phyloP scores from a whole-genome alignment of 1,284 basidiomycete species.

The Cystobasidiaceae sp. region DNA sequence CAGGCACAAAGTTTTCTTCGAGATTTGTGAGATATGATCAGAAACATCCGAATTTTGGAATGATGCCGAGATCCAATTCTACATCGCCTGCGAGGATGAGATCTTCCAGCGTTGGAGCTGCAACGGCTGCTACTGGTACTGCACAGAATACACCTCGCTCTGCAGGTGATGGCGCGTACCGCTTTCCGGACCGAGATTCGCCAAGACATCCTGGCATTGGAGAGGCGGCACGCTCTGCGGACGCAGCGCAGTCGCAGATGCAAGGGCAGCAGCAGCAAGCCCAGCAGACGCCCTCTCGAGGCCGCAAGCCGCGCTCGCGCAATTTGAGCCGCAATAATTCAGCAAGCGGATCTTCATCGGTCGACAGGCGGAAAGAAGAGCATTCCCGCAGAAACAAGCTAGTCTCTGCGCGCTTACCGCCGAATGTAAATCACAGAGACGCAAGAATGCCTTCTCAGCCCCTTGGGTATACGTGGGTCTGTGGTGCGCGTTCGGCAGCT shows the following conservation, averaged over 20 bases:
- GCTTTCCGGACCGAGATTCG: background rate
- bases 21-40: slow-evolving; percentile 21
- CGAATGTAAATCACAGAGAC: slow-evolving; percentile 1
- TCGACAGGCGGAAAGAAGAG: slow-evolving; percentile 14
- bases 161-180: background rate
- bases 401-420: slow-evolving; percentile 22
- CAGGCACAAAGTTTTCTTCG: slow-evolving; percentile 3
- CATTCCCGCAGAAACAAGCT: slow-evolving; percentile 6
- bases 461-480: slow-evolving; percentile 24
- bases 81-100: background rate
- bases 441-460: slow-evolving; percentile 25
- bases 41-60: background rate
- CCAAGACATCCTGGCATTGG: background rate
- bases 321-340: background rate
- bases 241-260: background rate
- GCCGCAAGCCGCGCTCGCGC: background rate
- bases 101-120: slow-evolving; percentile 11
- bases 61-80: background rate
- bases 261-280: background rate
- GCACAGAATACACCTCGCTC: background rate
- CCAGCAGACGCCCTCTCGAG: background rate
- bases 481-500: slow-evolving; percentile 5
- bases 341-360: slow-evolving; percentile 11
- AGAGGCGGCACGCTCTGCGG: background rate
- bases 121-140: background rate